A percentile compares a stretch with the other conserved stretches of the same genome.
Conservation (phyloP, 805 yeast species). For the Wickerhamomyces chaumierensis region DNA sequence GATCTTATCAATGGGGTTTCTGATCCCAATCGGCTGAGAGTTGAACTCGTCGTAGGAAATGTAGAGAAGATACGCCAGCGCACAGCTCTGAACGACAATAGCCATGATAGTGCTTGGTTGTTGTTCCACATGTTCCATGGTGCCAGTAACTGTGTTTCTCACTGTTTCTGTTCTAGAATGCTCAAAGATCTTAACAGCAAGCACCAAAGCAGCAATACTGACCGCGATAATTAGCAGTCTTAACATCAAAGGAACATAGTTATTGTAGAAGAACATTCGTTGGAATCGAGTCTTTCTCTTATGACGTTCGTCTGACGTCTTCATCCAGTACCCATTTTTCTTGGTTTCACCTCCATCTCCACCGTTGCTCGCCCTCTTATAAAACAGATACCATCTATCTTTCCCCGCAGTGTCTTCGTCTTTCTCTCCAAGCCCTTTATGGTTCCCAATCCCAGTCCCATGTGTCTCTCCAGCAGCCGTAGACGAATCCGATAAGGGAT, state of each 20-base stretch:
- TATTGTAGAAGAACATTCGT: slow-evolving; percentile 56
- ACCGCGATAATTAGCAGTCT: slow-evolving; percentile 49
- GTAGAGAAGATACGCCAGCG: slow-evolving; percentile 65
- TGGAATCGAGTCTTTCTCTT: slow-evolving; percentile 50
- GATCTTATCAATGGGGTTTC: slow-evolving; percentile 78
- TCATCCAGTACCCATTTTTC: slow-evolving; percentile 60
- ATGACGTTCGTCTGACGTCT: slow-evolving; percentile 25
- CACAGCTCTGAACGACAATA: slow-evolving; percentile 69
- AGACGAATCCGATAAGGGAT: slow-evolving; percentile 3
- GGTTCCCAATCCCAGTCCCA: too few relatives aligned
- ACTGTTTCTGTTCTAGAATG: slow-evolving; percentile 17
- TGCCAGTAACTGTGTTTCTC: slow-evolving; percentile 7
- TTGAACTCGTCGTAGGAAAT: slow-evolving; percentile 86
- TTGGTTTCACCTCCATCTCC: too few relatives aligned
- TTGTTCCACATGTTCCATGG: slow-evolving; percentile 32
- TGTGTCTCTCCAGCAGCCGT: slow-evolving; percentile 11
- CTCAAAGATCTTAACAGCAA: slow-evolving; percentile 51
- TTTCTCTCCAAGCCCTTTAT: too few relatives aligned
- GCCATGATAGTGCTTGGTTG: slow-evolving; percentile 93
- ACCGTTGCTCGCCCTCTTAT: too few relatives aligned
- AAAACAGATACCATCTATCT: too few relatives aligned
- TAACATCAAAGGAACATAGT: slow-evolving; percentile 70
- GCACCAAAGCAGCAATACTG: slow-evolving; percentile 56
- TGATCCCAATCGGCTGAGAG: slow-evolving; percentile 83
- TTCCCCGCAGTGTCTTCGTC: too few relatives aligned